Percentiles rank a stretch among this genome's conserved stretches.
Conservation (phyloP, 2,329 filamentous ascomycete genomes). For the Xylaria polymorpha region DNA sequence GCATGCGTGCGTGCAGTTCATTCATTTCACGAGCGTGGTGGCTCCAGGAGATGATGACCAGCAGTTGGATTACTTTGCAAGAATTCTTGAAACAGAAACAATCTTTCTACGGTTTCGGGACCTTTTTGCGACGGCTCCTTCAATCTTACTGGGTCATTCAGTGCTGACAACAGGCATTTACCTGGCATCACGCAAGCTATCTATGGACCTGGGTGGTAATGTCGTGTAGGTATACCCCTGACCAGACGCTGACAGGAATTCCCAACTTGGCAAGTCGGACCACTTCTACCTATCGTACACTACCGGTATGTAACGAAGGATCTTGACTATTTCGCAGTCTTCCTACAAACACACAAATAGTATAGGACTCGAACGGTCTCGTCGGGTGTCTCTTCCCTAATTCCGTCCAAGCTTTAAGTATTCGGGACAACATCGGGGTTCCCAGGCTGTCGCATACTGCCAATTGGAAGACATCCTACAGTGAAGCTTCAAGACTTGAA, state of each 20-base stretch:
- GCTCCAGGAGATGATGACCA: neutral
- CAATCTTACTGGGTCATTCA: conserved; percentile 23
- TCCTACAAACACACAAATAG: conserved; percentile 16
- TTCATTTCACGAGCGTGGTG: neutral
- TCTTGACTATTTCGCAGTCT: conserved; percentile 9
- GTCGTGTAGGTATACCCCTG: conserved; percentile 29
- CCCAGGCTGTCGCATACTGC: neutral
- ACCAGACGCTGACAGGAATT: conserved; percentile 13
- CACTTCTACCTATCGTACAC: neutral
- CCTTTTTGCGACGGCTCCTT: conserved; percentile 21
- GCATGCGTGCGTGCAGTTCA: conserved; percentile 18
- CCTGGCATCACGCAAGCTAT: neutral
- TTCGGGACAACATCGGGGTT: neutral
- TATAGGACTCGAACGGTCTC: conserved; percentile 1
- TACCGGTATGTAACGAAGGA: conserved; percentile 21
- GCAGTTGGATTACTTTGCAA: conserved; percentile 18
- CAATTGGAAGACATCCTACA: neutral
- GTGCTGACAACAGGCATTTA: conserved; percentile 21
- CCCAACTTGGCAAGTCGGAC: conserved; percentile 26
- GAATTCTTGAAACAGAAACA: conserved; percentile 37
- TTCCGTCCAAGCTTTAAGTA: conserved; percentile 14
- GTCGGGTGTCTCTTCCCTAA: conserved; percentile 5
- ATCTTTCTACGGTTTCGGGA: conserved; percentile 30
- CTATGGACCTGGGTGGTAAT: conserved; percentile 10
- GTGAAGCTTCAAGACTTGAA: too few species aligned